These are phyloP conservation scores for Papiliotrema laurentii DNA, from an alignment of 1,284 basidiomycete species.

Conservation along the genomic window DNA sequence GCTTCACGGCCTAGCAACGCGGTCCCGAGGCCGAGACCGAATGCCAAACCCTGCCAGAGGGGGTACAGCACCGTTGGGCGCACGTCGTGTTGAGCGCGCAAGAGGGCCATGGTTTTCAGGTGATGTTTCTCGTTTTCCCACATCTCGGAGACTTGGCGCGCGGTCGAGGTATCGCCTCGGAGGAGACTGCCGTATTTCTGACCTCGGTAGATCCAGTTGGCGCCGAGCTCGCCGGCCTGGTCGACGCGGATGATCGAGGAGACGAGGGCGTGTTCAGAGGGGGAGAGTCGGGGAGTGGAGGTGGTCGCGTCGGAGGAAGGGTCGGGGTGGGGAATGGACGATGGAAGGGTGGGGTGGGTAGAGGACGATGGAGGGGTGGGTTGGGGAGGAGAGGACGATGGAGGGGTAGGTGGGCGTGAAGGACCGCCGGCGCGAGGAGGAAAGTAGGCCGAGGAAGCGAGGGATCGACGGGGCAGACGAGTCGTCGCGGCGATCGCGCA, in stretches of 20 bases:
- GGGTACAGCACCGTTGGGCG: conserved; percentile 80
- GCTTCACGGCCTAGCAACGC: conserved; percentile 87
- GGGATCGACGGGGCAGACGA: not conserved
- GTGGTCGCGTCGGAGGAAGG: no score
- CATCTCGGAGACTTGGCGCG: conserved; percentile 81
- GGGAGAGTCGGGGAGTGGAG: conserved; percentile 31
- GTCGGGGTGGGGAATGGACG: no score
- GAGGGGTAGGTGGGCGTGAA: not conserved
- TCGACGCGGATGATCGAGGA: conserved; percentile 66
- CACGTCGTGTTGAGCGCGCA: conserved; percentile 76
- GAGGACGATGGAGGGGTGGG: not conserved
- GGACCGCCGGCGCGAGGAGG: not conserved
- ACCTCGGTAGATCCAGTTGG: conserved; percentile 87
- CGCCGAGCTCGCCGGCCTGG: conserved; percentile 87
- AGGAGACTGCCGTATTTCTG: conserved; percentile 63
- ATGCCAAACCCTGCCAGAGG: conserved; percentile 78
- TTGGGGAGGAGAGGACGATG: not conserved
- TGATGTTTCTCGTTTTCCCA: conserved; percentile 96
- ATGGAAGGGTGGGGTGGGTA: not conserved
- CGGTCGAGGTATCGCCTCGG: conserved; percentile 59
- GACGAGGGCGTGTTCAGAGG: conserved; percentile 36
- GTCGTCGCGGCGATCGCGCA: not conserved
- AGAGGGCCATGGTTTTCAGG: conserved; percentile 73
- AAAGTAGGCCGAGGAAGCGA: conserved; percentile 2
- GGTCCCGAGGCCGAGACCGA: conserved; percentile 75